Base-by-base conservation (phyloP, 768 basidiomycete genomes). In the Cubamyces sp. region DNA sequence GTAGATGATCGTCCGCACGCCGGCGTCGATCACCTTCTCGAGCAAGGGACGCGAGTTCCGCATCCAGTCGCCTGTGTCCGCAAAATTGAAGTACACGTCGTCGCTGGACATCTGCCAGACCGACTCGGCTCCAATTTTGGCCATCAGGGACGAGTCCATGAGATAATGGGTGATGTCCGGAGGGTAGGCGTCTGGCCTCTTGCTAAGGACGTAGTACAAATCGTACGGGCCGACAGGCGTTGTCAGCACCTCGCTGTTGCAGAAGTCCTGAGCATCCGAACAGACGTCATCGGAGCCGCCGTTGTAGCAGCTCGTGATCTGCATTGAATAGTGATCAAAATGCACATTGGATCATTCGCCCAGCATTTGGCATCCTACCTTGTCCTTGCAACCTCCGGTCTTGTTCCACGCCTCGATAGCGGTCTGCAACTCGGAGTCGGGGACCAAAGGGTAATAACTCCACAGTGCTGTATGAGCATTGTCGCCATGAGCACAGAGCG, bases 61-160 rank as follows among this genome's bases (percentile, higher is more conserved):
- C 84, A 87, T 87, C 84, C 84, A 87, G 64, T 88, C 86, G 18
- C 82, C 83, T 3, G 79, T 81, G 6, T 55, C 55, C 0, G 80
- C 77, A 60, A 85, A 85, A 53, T 82, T 81, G 41, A 60, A 54
- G 64, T 82, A 84, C 8, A 86, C 79, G 5, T 72, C 61, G 41
- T 59, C 28, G 67, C 74, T 84, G 0, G 76, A 74, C 60, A 76
- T 71, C 42, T 70, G 37, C 82, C 83, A 84, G 0, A 66, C 71
- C 3, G 67, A 66, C 64, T 83, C 77, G 0, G 81, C 79, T 12
- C 83, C 82, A 49, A 83, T 81, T 57, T 69, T 73, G 5, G 70
- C 62, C 41, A 67, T 71, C 61, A 63, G 71, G 66, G 64, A 68
- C 71, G 40, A 74, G 59, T 40, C 46, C 12, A 48, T 68, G n/a